Base-by-base conservation (phyloP, 2,329 filamentous ascomycete species). In the Spiromastix sp. region DNA sequence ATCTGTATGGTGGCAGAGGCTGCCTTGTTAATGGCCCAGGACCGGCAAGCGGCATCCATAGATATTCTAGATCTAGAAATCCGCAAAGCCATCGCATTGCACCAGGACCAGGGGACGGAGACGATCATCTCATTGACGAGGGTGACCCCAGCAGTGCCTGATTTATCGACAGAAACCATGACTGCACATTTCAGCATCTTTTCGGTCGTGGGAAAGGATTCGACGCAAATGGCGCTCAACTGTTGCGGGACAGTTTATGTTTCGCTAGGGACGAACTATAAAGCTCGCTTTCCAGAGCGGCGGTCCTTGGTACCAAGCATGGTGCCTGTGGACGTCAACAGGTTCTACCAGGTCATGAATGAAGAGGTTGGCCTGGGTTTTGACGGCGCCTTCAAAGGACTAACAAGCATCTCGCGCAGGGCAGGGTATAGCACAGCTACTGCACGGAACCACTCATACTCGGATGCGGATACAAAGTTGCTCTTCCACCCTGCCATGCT, bases 1-100 rank as follows among this genome's bases (percentile, higher is more conserved):
- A 37, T 68, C 1, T 47, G 53, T 8, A 63, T 67, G 50, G 61
- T 55, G 2, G 54, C 57, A 1, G 64, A 67, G 42, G 64, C 64
- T 2, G 59, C 48, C 6, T 40, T 31, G 11, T 51, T 56, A 31
- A 32, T 34, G 7, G 21, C 21, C 7, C 7, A 7, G 7, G 21
- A 24, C 21, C 7, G 21, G n/a, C 21, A 7, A 7, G 21, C n/a
- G 7, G 21, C 7, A n/a, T 7, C n/a, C 7, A 7, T 24, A 7
- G 21, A 24, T 7, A 7, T 24, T n/a, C 7, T 7, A 7, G n/a
- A 24, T n/a, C 21, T 24, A 7, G 21, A 7, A n/a, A 24, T 24
- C n/a, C 21, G 7, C 21, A 24, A n/a, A n/a, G 21, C 21, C 21
- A 19, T 24, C 11, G 11, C 11, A n/a, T 19, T 18, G 11, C 5